phyloP scores from a whole-genome alignment of 257 asterid genomes.

The Linderniella brevidens region DNA sequence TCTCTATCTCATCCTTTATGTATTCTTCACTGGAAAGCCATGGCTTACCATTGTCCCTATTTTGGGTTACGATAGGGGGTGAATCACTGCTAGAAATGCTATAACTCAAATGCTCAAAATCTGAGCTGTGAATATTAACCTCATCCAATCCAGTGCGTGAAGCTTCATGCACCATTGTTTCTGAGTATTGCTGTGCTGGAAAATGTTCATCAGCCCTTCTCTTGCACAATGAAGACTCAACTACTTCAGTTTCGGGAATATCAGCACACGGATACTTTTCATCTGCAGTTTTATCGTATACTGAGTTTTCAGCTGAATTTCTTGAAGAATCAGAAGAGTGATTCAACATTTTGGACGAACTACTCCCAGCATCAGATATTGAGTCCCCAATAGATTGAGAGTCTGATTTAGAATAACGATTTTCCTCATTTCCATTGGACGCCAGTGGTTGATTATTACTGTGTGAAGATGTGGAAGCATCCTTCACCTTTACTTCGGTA shows the following conservation, averaged over 20 bases:
- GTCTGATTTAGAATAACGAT: slow-evolving; percentile 29
- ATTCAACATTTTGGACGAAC: slow-evolving; percentile 20
- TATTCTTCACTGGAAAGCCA: too few relatives aligned
- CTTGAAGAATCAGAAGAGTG: slow-evolving; percentile 20
- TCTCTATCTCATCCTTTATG: too few relatives aligned
- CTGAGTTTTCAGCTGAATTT: slow-evolving; percentile 21
- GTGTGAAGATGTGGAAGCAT: slow-evolving; percentile 17
- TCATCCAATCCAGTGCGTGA: slow-evolving; percentile 11
- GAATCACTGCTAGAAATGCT: slow-evolving; percentile 19
- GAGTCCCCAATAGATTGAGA: slow-evolving; percentile 47
- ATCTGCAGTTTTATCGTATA: slow-evolving; percentile 11
- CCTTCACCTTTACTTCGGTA: slow-evolving; percentile 38
- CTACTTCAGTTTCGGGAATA: slow-evolving; percentile 12
- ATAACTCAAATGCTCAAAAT: slow-evolving; percentile 23
- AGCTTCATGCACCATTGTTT: slow-evolving; percentile 14
- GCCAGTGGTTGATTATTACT: slow-evolving; percentile 15
- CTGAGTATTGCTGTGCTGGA: slow-evolving; percentile 11
- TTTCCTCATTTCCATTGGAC: slow-evolving; percentile 25
- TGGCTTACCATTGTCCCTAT: too few relatives aligned
- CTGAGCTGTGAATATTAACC: slow-evolving; percentile 12
- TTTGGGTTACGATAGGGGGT: slow-evolving; percentile 8
- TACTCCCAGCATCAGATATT: slow-evolving; percentile 31
- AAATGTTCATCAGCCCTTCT: slow-evolving; percentile 13
- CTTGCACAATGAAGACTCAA: slow-evolving; percentile 13
- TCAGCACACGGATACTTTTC: slow-evolving; percentile 15